Base-by-base conservation (phyloP, 495 filamentous ascomycete species). In the Tricharina praecox region DNA sequence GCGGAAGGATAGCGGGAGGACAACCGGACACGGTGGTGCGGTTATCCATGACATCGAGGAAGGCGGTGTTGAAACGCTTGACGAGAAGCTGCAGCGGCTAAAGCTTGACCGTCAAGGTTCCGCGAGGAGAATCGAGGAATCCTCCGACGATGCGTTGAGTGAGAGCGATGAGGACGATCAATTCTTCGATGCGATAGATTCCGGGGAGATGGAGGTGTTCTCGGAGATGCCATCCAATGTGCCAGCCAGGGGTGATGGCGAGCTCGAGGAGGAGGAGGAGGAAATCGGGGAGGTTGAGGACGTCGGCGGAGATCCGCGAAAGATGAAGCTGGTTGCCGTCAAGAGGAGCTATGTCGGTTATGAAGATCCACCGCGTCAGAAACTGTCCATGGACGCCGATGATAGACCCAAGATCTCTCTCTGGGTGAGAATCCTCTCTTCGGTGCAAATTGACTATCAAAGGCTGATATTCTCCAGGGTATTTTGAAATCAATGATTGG, bases 401-500 rank as follows among this genome's bases (percentile, higher is more conserved):
- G 74, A 97, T 58, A 67, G 90, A 54, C 90, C 90, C 0, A 95
- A 81, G 68, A 90, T 97, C 35, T 87, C 82, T 19, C 73, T 97
- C 33, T 97, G 90, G 90, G 88, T 93, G 75, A 62, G 79, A 67
- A 25, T 25, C 15, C 13, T 32, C 28, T 13, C 28, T 13, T 32
- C 28, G 28, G 13, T 32, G n/a, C n/a, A 36, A 7, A 30, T 8
- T 30, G 41, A 11, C 43, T 46, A 35, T 20, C 51, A 16, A 48
- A 21, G 41, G 9, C 66, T 66, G 50, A 69, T 50, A 24, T 32
- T 15, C 18, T 45, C n/a, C 50, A 96, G 88, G 79, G 81, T 48
- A 94, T 97, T 51, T 66, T 97, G 40, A 96, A 96, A 69, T 97
- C 90, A 33, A 97, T 97, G 90, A 93, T 97, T 57, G 90, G 90